Conservation (phyloP, 768 basidiomycete species). For the Lactarius hatsudake region DNA sequence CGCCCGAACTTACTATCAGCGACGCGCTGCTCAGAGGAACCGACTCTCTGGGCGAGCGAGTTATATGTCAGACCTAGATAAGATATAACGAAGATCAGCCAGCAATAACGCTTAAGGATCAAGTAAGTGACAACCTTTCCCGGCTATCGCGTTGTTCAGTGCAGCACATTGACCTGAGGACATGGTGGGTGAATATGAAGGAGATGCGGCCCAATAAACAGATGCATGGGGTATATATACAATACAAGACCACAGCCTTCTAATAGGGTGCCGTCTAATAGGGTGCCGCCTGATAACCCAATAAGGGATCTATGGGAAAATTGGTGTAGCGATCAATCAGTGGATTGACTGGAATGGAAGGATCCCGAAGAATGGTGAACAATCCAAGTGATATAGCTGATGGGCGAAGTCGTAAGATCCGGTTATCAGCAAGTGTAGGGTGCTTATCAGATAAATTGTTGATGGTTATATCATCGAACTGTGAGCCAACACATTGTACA, state of each 20-base stretch:
- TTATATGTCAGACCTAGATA: constrained; percentile 47
- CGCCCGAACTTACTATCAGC: constrained; percentile 43
- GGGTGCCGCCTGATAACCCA: background rate
- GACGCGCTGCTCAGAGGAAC: constrained; percentile 46
- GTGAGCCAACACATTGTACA: background rate
- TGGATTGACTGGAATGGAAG: background rate
- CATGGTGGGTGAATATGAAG: constrained; percentile 34
- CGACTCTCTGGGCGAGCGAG: constrained; percentile 47
- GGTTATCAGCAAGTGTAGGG: background rate
- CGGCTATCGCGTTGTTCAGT: constrained; percentile 49
- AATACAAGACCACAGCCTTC: background rate
- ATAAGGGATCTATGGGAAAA: background rate
- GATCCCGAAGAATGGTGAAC: background rate
- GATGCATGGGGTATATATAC: constrained; percentile 3
- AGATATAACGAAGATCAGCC: background rate
- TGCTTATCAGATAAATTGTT: background rate
- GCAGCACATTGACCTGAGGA: constrained; percentile 58
- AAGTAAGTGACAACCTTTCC: constrained; percentile 41
- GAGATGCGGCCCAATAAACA: background rate
- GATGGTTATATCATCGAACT: background rate
- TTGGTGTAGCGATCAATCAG: background rate
- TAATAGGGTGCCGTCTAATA: background rate
- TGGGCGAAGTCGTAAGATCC: background rate
- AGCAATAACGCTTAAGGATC: background rate
- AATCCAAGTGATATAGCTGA: background rate